A percentile compares a stretch with the other conserved stretches of the same genome.
phyloP scores from a whole-genome alignment of 768 basidiomycete genomes.

The Mycena polygramma region DNA sequence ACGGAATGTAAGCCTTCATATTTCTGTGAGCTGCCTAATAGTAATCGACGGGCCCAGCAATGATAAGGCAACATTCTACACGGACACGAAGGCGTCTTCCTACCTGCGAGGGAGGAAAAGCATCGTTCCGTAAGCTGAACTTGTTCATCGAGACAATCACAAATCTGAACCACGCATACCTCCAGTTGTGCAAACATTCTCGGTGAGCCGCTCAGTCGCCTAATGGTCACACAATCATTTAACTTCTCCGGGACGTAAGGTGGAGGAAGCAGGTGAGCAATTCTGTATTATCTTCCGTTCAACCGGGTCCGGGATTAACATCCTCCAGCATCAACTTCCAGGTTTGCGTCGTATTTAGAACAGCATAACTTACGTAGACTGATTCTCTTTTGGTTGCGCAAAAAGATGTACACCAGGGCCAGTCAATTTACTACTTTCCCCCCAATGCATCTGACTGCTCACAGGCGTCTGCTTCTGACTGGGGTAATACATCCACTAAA shows the following conservation, averaged over 20 bases:
- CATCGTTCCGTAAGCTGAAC: constrained; percentile 71
- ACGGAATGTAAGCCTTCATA: constrained; percentile 66
- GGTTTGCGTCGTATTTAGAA: too few species aligned
- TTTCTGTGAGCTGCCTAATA: background rate
- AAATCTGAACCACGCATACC: constrained; percentile 1
- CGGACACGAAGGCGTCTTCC: constrained; percentile 70
- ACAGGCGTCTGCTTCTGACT: constrained; percentile 78
- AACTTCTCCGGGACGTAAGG: constrained; percentile 45
- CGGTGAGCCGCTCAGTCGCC: constrained; percentile 48
- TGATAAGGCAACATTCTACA: constrained; percentile 82
- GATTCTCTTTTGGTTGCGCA: too few species aligned
- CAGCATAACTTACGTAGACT: too few species aligned
- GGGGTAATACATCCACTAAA: constrained; percentile 56
- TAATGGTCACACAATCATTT: background rate
- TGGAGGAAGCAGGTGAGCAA: constrained; percentile 66
- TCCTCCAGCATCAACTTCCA: constrained; percentile 77
- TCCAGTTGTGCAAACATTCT: constrained; percentile 75
- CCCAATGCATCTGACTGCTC: background rate
- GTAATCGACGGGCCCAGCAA: constrained; percentile 57
- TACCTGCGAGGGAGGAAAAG: constrained; percentile 72
- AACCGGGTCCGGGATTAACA: background rate
- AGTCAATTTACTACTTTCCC: constrained; percentile 24
- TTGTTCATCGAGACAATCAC: background rate
- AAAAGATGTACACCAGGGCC: constrained; percentile 74
- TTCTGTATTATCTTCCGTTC: background rate